phyloP scores from a whole-genome alignment of 2,329 filamentous ascomycete species.

The Calonectria ilicicola region DNA sequence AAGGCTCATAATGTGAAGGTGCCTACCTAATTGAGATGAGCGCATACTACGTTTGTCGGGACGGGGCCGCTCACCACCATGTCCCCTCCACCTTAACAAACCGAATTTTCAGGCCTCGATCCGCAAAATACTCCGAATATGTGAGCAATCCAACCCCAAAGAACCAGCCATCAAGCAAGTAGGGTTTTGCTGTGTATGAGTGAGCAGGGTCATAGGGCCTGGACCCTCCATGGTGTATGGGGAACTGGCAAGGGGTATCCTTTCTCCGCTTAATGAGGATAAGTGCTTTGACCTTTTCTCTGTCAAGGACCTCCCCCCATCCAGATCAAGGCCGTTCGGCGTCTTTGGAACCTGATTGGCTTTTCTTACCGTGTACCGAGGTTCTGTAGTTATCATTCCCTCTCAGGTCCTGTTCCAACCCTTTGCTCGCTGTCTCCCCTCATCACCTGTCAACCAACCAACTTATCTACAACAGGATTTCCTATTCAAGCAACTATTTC shows the following conservation, averaged over 20 bases:
- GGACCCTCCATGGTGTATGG: conserved; percentile 1
- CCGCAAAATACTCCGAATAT: conserved; percentile 26
- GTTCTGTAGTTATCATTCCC: conserved; percentile 5
- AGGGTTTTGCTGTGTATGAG: background rate
- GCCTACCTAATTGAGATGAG: conserved; percentile 10
- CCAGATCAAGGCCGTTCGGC: conserved; percentile 4
- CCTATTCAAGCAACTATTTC: background rate
- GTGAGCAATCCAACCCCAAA: conserved; percentile 1
- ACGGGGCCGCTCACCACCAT: background rate
- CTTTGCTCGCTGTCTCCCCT: background rate
- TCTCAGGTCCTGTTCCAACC: background rate
- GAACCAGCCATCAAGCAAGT: background rate
- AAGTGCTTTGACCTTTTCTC: conserved; percentile 22
- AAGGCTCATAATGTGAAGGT: background rate
- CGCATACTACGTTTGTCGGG: conserved; percentile 8
- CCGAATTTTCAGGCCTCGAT: conserved; percentile 19
- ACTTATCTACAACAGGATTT: background rate
- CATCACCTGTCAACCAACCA: background rate
- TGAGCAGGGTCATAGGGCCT: conserved; percentile 15
- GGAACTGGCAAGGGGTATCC: conserved; percentile 1
- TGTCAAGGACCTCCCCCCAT: background rate
- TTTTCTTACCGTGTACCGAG: conserved; percentile 6
- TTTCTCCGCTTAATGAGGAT: conserved; percentile 1
- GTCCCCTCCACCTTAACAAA: background rate
- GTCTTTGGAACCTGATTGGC: conserved; percentile 3